Conservation (phyloP, 345 rosid species). For the Toxicodendron radicans region DNA sequence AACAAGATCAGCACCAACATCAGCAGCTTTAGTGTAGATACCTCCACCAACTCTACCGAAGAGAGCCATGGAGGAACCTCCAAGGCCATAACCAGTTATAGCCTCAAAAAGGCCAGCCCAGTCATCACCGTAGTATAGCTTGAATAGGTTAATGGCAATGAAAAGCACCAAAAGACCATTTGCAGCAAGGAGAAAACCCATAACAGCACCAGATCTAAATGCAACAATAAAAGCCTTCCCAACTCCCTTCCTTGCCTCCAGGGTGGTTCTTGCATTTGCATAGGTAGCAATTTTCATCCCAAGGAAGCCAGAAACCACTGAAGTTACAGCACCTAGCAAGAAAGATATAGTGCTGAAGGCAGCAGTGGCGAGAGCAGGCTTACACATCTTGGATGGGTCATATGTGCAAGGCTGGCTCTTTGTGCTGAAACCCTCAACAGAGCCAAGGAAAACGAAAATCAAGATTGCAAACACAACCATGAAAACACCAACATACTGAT, state of each 20-base stretch:
- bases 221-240: conserved; percentile 81
- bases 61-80: conserved; percentile 89
- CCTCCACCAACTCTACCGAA: conserved; percentile 89
- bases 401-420: conserved; percentile 68
- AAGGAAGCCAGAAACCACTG: conserved; percentile 83
- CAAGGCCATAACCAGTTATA: conserved; percentile 85
- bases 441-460: conserved; percentile 67
- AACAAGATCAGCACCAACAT: conserved; percentile 90
- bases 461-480: conserved; percentile 56
- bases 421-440: conserved; percentile 72
- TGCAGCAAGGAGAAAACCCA: conserved; percentile 88
- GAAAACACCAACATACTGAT: conserved; percentile 60
- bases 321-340: conserved; percentile 72
- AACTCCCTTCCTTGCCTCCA: conserved; percentile 88
- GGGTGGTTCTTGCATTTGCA: conserved; percentile 89
- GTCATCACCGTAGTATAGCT: conserved; percentile 76
- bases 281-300: conserved; percentile 94
- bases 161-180: conserved; percentile 76
- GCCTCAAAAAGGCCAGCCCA: conserved; percentile 84
- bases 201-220: conserved; percentile 78
- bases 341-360: conserved; percentile 75
- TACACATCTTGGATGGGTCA: conserved; percentile 54
- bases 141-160: conserved; percentile 65
- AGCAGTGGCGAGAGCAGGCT: conserved; percentile 88
- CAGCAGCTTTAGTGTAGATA: conserved; percentile 84